phyloP scores from a whole-genome alignment of 768 basidiomycete species.

The Leccinellum albellum region DNA sequence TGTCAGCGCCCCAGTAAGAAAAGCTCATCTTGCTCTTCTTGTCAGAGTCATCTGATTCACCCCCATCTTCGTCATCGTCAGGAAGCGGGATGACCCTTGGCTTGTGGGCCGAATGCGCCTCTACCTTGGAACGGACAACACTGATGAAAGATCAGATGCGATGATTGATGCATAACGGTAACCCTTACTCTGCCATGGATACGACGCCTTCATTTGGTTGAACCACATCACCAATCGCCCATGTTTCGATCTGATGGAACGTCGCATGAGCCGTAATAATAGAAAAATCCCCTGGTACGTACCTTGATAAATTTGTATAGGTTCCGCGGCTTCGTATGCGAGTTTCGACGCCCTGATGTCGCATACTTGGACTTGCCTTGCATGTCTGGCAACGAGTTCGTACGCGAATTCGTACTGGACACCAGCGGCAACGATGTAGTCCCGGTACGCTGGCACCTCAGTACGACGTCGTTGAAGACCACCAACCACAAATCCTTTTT shows the following conservation, averaged over 20 bases:
- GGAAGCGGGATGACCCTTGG: constrained; percentile 69
- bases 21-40: constrained; percentile 93
- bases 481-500: constrained; percentile 94
- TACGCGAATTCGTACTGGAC: constrained; percentile 59
- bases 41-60: constrained; percentile 80
- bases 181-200: constrained; percentile 86
- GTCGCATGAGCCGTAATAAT: constrained; percentile 2
- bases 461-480: constrained; percentile 90
- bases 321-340: constrained; percentile 82
- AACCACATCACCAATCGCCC: constrained; percentile 75
- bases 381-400: constrained; percentile 78
- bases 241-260: constrained; percentile 73
- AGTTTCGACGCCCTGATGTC: constrained; percentile 70
- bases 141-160: constrained; percentile 34
- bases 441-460: constrained; percentile 88
- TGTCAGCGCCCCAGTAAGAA: constrained; percentile 91
- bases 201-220: constrained; percentile 79
- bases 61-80: constrained; percentile 55
- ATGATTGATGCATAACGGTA: not conserved
- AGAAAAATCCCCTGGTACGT: constrained; percentile 15
- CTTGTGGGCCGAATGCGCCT: constrained; percentile 53
- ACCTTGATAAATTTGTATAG: constrained; percentile 92
- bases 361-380: constrained; percentile 84
- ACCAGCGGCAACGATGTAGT: constrained; percentile 81
- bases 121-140: constrained; percentile 66